Percentiles rank a stretch among this genome's conserved stretches.
These are phyloP conservation scores for Cenchrus fungigraminus DNA, from an alignment of 176 grass and related monocot species.

Conservation along the genomic window DNA sequence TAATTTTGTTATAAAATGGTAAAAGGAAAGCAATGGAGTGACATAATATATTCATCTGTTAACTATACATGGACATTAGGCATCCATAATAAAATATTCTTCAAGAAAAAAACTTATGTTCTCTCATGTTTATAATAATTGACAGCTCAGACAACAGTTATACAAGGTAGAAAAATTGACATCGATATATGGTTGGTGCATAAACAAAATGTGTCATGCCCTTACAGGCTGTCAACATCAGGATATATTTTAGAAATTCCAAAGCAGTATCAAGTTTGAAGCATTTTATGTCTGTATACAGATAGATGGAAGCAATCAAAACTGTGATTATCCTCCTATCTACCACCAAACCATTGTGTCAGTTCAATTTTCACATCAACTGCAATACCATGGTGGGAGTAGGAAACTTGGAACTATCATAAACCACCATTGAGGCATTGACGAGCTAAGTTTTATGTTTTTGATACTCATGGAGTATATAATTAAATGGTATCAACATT, in stretches of 20 bases:
- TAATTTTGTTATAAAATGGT: constrained; percentile 2
- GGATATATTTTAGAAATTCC: neutral
- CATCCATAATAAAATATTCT: neutral
- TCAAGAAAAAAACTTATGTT: neutral
- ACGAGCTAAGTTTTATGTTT: neutral
- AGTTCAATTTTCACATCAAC: neutral
- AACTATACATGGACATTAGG: neutral
- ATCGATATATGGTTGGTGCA: neutral
- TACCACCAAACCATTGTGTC: neutral
- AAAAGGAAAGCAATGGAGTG: neutral
- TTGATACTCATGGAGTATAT: neutral
- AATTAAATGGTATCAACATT: neutral
- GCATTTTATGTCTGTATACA: neutral
- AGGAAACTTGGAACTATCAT: neutral
- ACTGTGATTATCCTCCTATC: neutral
- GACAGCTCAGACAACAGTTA: neutral
- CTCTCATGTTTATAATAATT: neutral
- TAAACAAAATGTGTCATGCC: neutral
- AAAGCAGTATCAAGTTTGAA: neutral
- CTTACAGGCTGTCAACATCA: neutral
- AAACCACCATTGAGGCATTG: neutral
- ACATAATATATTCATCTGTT: neutral
- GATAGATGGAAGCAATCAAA: neutral
- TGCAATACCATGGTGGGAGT: neutral
- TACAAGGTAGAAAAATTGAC: neutral